phyloP scores from a whole-genome alignment of 2,329 filamentous ascomycete species.

The Aspergillus viridinutans region DNA sequence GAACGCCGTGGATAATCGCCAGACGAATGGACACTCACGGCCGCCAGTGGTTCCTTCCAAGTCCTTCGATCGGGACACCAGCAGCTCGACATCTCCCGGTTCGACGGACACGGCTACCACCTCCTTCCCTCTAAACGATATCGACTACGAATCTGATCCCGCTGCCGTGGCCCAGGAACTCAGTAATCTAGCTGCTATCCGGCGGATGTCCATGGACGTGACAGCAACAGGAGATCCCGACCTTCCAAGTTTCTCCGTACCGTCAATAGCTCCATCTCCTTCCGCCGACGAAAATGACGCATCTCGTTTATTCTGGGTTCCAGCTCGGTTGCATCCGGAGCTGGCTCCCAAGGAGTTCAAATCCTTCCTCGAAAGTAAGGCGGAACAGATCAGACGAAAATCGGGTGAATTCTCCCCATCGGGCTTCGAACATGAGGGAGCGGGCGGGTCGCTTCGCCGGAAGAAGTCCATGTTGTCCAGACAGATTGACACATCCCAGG shows the following conservation, averaged over 20 bases:
- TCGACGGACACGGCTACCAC: conserved; percentile 55
- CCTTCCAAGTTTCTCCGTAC: conserved; percentile 42
- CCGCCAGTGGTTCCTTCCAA: conserved; percentile 21
- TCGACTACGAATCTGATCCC: conserved; percentile 86
- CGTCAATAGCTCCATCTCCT: conserved; percentile 40
- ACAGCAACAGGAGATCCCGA: conserved; percentile 58
- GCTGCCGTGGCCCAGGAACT: conserved; percentile 87
- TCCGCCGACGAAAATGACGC: conserved; percentile 74
- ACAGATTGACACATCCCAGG: conserved; percentile 74
- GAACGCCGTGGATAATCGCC: conserved; percentile 25
- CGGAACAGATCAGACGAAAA: conserved; percentile 80
- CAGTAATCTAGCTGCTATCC: conserved; percentile 83
- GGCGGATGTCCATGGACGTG: conserved; percentile 93
- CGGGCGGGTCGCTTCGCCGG: conserved; percentile 61
- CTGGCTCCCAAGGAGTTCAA: conserved; percentile 95
- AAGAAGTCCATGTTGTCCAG: conserved; percentile 96
- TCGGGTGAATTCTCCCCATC: conserved; percentile 66
- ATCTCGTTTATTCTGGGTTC: conserved; percentile 90
- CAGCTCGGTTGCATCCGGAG: conserved; percentile 88
- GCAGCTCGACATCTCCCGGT: conserved; percentile 52
- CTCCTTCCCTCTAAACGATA: conserved; percentile 71
- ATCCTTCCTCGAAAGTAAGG: conserved; percentile 88
- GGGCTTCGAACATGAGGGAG: conserved; percentile 51
- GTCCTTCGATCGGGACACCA: conserved; percentile 40
- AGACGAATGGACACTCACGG: conserved; percentile 32